phyloP scores from a whole-genome alignment of 1,284 basidiomycete genomes.

The Apiotrichum laibachii region DNA sequence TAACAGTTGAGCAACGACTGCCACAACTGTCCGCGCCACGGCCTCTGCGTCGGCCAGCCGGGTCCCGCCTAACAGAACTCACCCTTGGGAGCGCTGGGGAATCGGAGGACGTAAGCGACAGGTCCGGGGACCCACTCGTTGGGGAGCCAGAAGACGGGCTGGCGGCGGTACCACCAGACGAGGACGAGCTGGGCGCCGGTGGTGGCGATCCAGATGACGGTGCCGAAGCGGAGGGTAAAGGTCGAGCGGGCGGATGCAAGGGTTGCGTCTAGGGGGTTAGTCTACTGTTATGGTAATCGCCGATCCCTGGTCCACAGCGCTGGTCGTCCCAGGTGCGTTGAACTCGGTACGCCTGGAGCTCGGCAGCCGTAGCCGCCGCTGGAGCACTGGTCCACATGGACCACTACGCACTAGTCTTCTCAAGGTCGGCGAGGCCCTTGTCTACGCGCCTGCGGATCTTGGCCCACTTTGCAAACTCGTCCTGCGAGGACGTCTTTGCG shows the following conservation, averaged over 20 bases:
- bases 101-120: constrained; percentile 70
- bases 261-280: constrained; percentile 60
- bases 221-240: constrained; percentile 72
- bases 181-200: constrained; percentile 77
- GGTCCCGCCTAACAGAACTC: too few relatives aligned
- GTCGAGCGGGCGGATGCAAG: constrained; percentile 63
- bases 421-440: constrained; percentile 88
- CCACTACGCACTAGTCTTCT: constrained; percentile 74
- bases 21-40: too few relatives aligned
- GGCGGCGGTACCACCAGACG: constrained; percentile 82
- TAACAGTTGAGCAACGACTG: too few relatives aligned
- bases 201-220: constrained; percentile 72
- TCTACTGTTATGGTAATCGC: too few relatives aligned
- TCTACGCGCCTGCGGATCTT: constrained; percentile 87
- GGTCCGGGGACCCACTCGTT: constrained; percentile 77
- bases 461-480: constrained; percentile 99
- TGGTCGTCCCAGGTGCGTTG: background rate
- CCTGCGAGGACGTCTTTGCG: constrained; percentile 85
- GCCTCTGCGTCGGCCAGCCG: too few relatives aligned
- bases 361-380: too few relatives aligned
- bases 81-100: constrained; percentile 48
- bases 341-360: too few relatives aligned
- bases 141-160: constrained; percentile 88
- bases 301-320: too few relatives aligned
- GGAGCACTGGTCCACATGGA: background rate